Conservation (phyloP, 352 stramenopile species). For the Phytopythium vexans region DNA sequence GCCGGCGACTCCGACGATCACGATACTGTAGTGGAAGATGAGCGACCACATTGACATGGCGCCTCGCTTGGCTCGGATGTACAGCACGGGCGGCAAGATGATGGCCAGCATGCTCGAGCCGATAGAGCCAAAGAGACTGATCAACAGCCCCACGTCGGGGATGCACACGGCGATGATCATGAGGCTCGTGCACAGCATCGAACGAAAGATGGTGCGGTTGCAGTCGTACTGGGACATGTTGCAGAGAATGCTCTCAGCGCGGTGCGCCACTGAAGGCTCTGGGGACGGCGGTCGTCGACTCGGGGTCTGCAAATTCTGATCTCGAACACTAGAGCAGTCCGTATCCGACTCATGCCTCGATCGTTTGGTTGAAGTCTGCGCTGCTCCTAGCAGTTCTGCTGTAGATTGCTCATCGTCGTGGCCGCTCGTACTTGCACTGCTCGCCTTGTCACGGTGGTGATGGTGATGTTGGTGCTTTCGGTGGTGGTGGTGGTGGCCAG, state of each 20-base stretch:
- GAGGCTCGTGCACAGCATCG: slow-evolving; percentile 74
- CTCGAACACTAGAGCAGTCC: too few relatives aligned
- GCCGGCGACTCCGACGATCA: slow-evolving; percentile 48
- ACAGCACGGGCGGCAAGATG: slow-evolving; percentile 68
- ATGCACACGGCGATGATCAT: slow-evolving; percentile 77
- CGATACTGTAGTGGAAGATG: slow-evolving; percentile 43
- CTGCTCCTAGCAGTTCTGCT: too few relatives aligned
- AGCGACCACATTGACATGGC: slow-evolving; percentile 34
- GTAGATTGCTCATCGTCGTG: too few relatives aligned
- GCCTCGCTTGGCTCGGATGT: slow-evolving; percentile 36
- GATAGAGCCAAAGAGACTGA: slow-evolving; percentile 77
- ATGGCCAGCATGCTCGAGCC: slow-evolving; percentile 81
- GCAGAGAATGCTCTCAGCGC: slow-evolving; percentile 43
- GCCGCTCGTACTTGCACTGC: not conserved
- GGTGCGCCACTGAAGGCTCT: slow-evolving; percentile 7
- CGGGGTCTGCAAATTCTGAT: too few relatives aligned
- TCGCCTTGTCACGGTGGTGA: not conserved
- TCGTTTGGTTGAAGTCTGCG: too few relatives aligned
- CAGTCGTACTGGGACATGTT: slow-evolving; percentile 69
- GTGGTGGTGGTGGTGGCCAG: slow-evolving; percentile 1
- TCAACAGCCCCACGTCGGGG: slow-evolving; percentile 65
- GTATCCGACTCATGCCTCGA: too few relatives aligned
- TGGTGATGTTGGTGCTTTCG: not conserved
- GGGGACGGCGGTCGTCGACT: too few relatives aligned
- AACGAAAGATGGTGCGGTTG: slow-evolving; percentile 76